Base-by-base conservation (phyloP, 345 rosid genomes). In the Barbarea vulgaris region DNA sequence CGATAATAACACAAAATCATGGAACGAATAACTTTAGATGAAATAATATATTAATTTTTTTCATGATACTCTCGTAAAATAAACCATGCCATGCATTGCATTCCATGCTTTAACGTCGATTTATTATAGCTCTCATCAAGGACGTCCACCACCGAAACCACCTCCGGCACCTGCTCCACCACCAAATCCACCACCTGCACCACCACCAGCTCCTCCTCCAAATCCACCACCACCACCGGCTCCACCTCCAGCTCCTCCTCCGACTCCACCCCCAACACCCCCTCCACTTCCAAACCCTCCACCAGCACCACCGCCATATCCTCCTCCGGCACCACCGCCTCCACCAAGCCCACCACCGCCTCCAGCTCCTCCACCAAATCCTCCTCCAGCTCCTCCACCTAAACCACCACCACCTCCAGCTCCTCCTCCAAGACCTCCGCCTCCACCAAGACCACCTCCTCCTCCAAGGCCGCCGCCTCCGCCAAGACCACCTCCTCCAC, bases 321-420 rank as follows among this genome's bases (percentile, higher is more conserved):
- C 84, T 24, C 77, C 81, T 1, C 79, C 79, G 1, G 71, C 67
- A 27, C 80, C 80, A 9, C 82, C 87, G 7, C 80, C 84, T 12
- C 80, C 84, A 15, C 72, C 74, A n/a, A 79, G 69, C 1, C 81
- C 84, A 19, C 84, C 86, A 2, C 75, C 82, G 17, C 84, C 84
- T 33, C 80, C 84, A 48, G 80, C 83, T 19, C 75, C 70, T 8
- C 84, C 86, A 1, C 76, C 79, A 0, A 77, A 73, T 2, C 89
- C 89, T 5, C 83, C 86, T 36, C 71, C 82, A 9, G 73, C 82
- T 19, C 85, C 86, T 3, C 85, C 89, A 1, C 77, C 78, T 3
- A 83, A 84, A 4, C 91, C 85, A 9, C 74, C 76, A 0, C 83
- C 83, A 2, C 78, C 81, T 7, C 85, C 88, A 17, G 77, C 72